These are phyloP conservation scores for Lentinula sp. DNA, from an alignment of 768 basidiomycete genomes.

Conservation along the genomic window DNA sequence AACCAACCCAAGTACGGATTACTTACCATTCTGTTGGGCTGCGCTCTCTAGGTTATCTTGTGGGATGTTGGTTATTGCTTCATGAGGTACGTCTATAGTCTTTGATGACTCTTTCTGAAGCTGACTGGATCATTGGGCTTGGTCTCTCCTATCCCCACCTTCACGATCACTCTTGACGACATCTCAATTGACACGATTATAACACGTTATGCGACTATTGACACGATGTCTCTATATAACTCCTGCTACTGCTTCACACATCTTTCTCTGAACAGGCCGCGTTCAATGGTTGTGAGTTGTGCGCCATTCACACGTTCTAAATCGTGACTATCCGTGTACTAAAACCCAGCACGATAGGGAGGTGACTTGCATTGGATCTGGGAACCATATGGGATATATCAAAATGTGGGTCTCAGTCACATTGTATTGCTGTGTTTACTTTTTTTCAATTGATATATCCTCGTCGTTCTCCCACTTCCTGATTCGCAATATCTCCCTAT, in stretches of 20 bases:
- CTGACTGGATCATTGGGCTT: neutral
- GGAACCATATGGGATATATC: constrained; percentile 77
- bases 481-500: constrained; percentile 16
- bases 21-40: neutral
- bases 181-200: neutral
- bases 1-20: neutral
- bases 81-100: constrained; percentile 47
- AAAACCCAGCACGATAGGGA: constrained; percentile 31
- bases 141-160: neutral
- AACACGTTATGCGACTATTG: too few species aligned
- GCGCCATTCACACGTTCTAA: neutral
- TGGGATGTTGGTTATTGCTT: constrained; percentile 84
- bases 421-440: neutral
- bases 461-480: too few species aligned
- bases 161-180: neutral
- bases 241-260: neutral
- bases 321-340: neutral
- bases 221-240: neutral
- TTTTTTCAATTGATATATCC: too few species aligned
- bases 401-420: constrained; percentile 40
- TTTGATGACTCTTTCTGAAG: neutral
- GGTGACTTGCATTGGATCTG: constrained; percentile 93
- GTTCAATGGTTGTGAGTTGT: constrained; percentile 4
- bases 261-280: neutral
- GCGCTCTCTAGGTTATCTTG: constrained; percentile 35